These are phyloP conservation scores for Globisporangium apiculatum DNA, from an alignment of 352 stramenopile genomes.

Conservation along the genomic window DNA sequence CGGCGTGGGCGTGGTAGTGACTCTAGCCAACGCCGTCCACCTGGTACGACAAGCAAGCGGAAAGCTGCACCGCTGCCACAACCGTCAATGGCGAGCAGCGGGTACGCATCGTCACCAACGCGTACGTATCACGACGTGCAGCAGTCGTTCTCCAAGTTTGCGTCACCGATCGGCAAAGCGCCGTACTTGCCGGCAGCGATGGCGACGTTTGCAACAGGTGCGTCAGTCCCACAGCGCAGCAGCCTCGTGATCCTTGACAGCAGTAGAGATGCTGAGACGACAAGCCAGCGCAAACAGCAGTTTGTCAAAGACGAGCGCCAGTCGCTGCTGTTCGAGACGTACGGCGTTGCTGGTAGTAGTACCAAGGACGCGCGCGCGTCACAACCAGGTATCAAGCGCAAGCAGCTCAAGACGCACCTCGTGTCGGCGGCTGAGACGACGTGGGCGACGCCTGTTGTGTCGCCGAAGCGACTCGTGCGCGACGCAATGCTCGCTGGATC, in stretches of 20 bases:
- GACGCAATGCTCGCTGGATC: constrained; percentile 19
- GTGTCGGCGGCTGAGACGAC: constrained; percentile 24
- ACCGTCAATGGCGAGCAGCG: background rate
- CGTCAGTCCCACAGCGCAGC: constrained; percentile 21
- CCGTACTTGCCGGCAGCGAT: constrained; percentile 29
- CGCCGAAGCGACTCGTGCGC: constrained; percentile 18
- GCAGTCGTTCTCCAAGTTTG: constrained; percentile 32
- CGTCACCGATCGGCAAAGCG: constrained; percentile 39
- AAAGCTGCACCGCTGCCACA: constrained; percentile 6
- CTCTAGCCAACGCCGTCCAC: too few relatives aligned
- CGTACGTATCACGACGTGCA: background rate
- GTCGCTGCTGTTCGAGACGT: constrained; percentile 56
- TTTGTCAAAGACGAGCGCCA: constrained; percentile 47
- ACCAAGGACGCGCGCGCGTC: constrained; percentile 5
- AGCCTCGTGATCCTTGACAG: constrained; percentile 32
- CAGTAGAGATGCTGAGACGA: background rate
- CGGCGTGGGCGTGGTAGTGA: too few relatives aligned
- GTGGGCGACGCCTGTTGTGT: constrained; percentile 24
- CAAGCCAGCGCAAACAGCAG: constrained; percentile 15
- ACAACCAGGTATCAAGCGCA: constrained; percentile 40
- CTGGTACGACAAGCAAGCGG: constrained; percentile 1
- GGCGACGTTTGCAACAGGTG: constrained; percentile 12
- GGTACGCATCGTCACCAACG: background rate
- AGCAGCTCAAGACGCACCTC: constrained; percentile 47
- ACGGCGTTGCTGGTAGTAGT: constrained; percentile 27